Base-by-base conservation (phyloP, 257 asterid species). In the Oldenlandia corymbosa region DNA sequence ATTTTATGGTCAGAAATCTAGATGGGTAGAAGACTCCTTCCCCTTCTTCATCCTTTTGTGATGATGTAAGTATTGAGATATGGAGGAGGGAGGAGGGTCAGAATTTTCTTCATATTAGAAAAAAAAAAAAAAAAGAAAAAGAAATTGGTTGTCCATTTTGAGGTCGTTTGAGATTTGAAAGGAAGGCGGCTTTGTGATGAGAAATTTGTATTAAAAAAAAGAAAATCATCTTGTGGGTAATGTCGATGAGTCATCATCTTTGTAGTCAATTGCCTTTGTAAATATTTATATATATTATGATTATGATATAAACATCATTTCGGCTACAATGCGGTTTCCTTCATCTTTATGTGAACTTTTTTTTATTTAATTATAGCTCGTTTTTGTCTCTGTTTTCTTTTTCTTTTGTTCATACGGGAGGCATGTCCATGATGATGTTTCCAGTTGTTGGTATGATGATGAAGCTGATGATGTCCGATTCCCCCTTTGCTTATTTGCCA, bases 51-150 rank as follows among this genome's bases (percentile, higher is more conserved):
- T 34, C 39, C 39, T 9, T 34, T 34, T 3, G 83, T 69, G 68
- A 78, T 77, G 73, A 78, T 85, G 87, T 85, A 85, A 86, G 78
- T 84, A 81, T 74, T 48, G 83, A 75, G 76, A 62, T 65, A 77
- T 70, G 82, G 71, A 7, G 24, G 26, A 18, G 20, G 45, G 75
- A 50, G 62, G 69, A 71, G 58, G 45, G 16, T 60, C 6, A n/a
- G 36, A 46, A 57, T 64, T 55, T 42, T 70, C 21, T 21, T 58
- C 10, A 41, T 54, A 12, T 17, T 10, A n/a, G n/a, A n/a, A n/a
- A n/a, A n/a, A n/a, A n/a, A n/a, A n/a, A n/a, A n/a, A n/a, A n/a
- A n/a, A n/a, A n/a, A n/a, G n/a, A n/a, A n/a, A n/a, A n/a, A n/a
- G n/a, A 71, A 27, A 58, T 36, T 73, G 65, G 58, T 60, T 73